Base-by-base conservation (phyloP, 768 basidiomycete species). In the Auriscalpium vulgare region DNA sequence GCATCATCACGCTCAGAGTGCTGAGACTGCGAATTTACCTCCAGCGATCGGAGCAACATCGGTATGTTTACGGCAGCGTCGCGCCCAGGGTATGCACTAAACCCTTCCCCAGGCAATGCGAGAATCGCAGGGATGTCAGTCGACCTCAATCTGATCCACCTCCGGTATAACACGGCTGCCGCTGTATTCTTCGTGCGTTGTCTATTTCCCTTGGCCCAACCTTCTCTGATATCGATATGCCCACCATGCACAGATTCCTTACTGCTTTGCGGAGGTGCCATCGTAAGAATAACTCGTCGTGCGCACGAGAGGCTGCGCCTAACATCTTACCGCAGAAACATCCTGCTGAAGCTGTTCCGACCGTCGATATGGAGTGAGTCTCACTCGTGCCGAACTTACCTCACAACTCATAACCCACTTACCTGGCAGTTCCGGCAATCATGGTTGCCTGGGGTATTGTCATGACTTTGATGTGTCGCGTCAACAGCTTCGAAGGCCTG, bases 51-150 rank as follows among this genome's bases (percentile, higher is more conserved):
- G 37, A 56, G 44, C 43, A 62, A 62, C 49, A 61, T 62, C 1
- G 59, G 62, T 56, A 55, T 2, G 50, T 37, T 8, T 36, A 55
- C 10, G 19, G 5, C 16, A 21, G 10, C 4, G 23, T 14, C 19
- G 38, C 19, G 16, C 38, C 16, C 2, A n/a, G 1, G 10, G 13
- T n/a, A 36, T 14, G 37, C 13, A 37, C 37, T 43, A 37, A 35
- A 9, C 10, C 35, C 36, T 17, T 14, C 23, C 48, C 10, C 47
- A 62, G 62, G 54, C 19, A 61, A 61, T 61, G 62, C 62, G 37
- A 67, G 66, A 64, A 70, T 80, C 23, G 77, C 78, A 8, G 76
- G 76, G 16, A 71, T 78, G 75, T 64, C 69, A 14, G 59, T 52
- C 1, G 74, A 78, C 56, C 60, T 74, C 47, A 29, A 71, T 19